Percentiles rank a stretch among this genome's conserved stretches.
phyloP scores from a whole-genome alignment of 208 protist genomes.

The Crithidia acanthocephali region DNA sequence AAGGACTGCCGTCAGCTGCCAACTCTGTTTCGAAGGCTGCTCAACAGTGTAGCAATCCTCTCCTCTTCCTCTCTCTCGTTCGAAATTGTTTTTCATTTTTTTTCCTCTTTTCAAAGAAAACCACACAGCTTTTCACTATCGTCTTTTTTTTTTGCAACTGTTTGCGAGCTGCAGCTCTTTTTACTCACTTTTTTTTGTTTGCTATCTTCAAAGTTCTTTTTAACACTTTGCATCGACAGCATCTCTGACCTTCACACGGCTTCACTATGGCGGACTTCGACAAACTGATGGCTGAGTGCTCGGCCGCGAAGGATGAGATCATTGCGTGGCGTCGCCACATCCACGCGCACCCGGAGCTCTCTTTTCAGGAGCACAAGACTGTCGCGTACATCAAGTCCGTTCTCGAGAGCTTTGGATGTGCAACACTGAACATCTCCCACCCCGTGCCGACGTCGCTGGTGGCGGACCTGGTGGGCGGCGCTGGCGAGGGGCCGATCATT shows the following conservation, averaged over 20 bases:
- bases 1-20: too few relatives aligned
- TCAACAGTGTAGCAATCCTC: too few relatives aligned
- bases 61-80: too few relatives aligned
- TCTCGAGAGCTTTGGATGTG: conserved; percentile 31
- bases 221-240: not conserved
- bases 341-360: conserved; percentile 53
- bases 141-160: too few relatives aligned
- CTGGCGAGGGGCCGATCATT: conserved; percentile 57
- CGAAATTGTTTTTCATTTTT: too few relatives aligned
- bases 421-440: conserved; percentile 40
- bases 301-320: conserved; percentile 24
- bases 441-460: conserved; percentile 54
- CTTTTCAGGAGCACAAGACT: conserved; percentile 53
- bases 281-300: conserved; percentile 32
- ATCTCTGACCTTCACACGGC: not conserved
- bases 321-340: conserved; percentile 36
- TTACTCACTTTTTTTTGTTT: not conserved
- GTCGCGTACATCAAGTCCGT: conserved; percentile 42
- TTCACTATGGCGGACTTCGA: conserved; percentile 24
- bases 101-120: too few relatives aligned
- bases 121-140: too few relatives aligned
- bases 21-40: too few relatives aligned
- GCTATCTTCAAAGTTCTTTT: not conserved
- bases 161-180: too few relatives aligned
- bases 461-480: conserved; percentile 56